Conservation (phyloP, 176 grass and related monocot species). For the Avena eriantha region DNA sequence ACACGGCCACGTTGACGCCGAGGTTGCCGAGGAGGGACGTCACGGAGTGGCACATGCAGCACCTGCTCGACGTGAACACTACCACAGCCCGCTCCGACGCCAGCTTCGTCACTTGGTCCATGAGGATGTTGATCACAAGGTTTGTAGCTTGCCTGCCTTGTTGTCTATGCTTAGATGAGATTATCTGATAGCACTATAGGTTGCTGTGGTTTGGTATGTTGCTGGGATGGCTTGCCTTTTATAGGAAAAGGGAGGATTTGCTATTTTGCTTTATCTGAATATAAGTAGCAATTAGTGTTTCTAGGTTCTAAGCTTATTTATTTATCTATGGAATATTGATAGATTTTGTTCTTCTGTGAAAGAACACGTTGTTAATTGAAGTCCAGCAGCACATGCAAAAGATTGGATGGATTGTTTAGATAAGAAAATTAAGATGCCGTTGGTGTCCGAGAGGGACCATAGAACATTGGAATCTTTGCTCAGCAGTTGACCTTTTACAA, state of each 20-base stretch:
- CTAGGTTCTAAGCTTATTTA: too few relatives aligned
- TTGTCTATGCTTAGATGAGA: not conserved
- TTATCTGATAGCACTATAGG: not conserved
- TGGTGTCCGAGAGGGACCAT: slow-evolving; percentile 12
- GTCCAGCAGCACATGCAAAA: not conserved
- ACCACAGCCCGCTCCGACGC: slow-evolving; percentile 52
- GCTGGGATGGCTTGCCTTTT: slow-evolving; percentile 18
- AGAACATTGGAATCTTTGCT: slow-evolving; percentile 34
- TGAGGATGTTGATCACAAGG: not conserved
- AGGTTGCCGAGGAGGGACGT: slow-evolving; percentile 45
- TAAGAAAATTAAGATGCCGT: slow-evolving; percentile 22
- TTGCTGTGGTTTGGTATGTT: slow-evolving; percentile 23
- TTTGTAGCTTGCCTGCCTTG: not conserved
- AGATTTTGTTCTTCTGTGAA: not conserved
- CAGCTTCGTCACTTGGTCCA: slow-evolving; percentile 52
- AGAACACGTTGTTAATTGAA: not conserved
- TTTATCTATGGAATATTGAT: not conserved
- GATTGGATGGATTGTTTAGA: slow-evolving; percentile 9
- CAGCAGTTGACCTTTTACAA: slow-evolving; percentile 1
- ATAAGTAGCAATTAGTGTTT: too few relatives aligned
- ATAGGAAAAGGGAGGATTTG: slow-evolving; percentile 4
- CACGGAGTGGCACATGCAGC: slow-evolving; percentile 55
- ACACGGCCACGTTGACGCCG: slow-evolving; percentile 48
- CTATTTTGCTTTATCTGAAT: not conserved
- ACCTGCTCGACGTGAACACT: slow-evolving; percentile 49